Conservation (phyloP, 2,329 filamentous ascomycete species). For the Colletotrichum nymphaeae region DNA sequence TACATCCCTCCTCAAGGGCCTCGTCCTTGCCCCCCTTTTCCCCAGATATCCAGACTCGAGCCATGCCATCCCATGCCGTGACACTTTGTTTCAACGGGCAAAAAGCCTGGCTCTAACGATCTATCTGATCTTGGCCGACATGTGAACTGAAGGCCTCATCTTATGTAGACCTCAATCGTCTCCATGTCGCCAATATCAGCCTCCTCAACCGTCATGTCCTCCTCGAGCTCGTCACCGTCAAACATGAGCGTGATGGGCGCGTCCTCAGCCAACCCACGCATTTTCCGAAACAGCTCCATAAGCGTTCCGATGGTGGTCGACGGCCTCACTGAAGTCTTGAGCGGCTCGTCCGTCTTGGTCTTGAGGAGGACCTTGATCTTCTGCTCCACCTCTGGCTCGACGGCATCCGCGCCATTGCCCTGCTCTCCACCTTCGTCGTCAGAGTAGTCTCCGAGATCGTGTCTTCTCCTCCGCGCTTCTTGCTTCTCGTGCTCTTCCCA, state of each 20-base stretch:
- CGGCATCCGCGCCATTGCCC: conserved; percentile 36
- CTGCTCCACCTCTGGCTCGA: conserved; percentile 41
- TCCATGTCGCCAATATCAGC: conserved; percentile 82
- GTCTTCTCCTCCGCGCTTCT: conserved; percentile 59
- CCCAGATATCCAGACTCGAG: background rate
- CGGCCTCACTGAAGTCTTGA: conserved; percentile 62
- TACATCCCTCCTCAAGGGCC: conserved; percentile 1
- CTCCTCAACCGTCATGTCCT: conserved; percentile 69
- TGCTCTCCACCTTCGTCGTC: conserved; percentile 40
- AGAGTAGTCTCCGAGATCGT: conserved; percentile 55
- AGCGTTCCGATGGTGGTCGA: conserved; percentile 73
- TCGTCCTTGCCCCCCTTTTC: background rate
- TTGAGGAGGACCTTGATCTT: conserved; percentile 66
- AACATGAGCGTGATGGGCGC: conserved; percentile 73
- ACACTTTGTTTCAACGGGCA: background rate
- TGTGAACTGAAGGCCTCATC: background rate
- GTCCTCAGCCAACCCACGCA: conserved; percentile 61
- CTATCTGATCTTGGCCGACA: background rate
- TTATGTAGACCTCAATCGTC: conserved; percentile 78
- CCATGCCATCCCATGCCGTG: too few relatives aligned
- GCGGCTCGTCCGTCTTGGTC: conserved; percentile 60
- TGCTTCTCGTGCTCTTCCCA: conserved; percentile 62
- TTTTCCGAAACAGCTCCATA: conserved; percentile 68
- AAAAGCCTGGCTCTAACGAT: too few relatives aligned
- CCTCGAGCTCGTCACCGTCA: conserved; percentile 79